A percentile compares a stretch with the other conserved stretches of the same genome.
Evolutionary conservation across 768 basidiomycete genomes (phyloP).

Genomic region (Gloeophyllum trabeum): DNA sequence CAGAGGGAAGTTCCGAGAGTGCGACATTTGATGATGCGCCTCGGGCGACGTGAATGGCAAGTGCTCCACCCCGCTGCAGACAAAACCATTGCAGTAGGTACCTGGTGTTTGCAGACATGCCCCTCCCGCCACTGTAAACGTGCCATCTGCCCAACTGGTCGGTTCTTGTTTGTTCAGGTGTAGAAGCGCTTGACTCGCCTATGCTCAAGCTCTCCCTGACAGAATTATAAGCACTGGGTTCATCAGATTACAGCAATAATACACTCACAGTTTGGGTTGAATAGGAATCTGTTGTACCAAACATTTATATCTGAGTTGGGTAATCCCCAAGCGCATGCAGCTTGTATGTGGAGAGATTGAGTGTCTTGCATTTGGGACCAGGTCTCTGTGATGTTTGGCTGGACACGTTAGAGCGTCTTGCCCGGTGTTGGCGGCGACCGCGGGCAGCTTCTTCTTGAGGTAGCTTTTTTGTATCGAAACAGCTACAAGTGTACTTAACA

Average conservation of each 20-base stretch:
- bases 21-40: too few relatives aligned
- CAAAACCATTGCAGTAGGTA: too few relatives aligned
- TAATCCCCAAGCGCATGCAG: conserved; percentile 14
- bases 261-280: conserved; percentile 16
- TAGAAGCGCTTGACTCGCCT: conserved; percentile 19
- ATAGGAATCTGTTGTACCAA: conserved; percentile 14
- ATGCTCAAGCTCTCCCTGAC: conserved; percentile 29
- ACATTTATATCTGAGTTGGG: conserved; percentile 2
- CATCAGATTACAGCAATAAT: background rate
- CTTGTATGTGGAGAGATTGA: conserved; percentile 15
- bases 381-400: background rate
- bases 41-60: too few relatives aligned
- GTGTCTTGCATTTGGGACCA: background rate
- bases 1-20: too few relatives aligned
- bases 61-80: too few relatives aligned
- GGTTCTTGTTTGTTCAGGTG: background rate
- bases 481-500: conserved; percentile 6
- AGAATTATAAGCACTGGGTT: background rate
- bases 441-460: conserved; percentile 7
- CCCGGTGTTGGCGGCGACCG: conserved; percentile 3
- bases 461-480: conserved; percentile 7
- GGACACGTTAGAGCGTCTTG: background rate
- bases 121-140: background rate
- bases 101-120: too few relatives aligned
- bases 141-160: background rate